Evolutionary conservation across 805 yeast species (phyloP).

Genomic region (Wickerhamiella qilinensis): DNA sequence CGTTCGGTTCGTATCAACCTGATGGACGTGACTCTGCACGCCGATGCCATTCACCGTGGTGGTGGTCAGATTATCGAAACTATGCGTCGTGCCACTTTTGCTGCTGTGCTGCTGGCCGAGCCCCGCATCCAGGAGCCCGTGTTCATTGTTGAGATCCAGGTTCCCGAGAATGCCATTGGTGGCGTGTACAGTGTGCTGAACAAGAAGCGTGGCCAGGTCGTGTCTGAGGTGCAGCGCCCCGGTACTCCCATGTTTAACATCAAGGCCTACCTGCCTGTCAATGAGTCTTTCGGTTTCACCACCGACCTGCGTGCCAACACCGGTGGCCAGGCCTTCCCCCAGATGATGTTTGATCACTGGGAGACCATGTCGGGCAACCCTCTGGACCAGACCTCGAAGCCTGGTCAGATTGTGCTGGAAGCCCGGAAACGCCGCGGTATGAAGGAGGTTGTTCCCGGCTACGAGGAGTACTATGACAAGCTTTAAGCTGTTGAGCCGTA

Average conservation of each 20-base stretch:
- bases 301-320: constrained; percentile 99
- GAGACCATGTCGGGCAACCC: constrained; percentile 82
- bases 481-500: constrained; percentile 21
- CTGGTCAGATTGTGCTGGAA: constrained; percentile 46
- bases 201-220: constrained; percentile 96
- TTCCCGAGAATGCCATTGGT: constrained; percentile 99
- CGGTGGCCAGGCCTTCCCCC: constrained; percentile 99
- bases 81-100: constrained; percentile 99
- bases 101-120: constrained; percentile 93
- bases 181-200: constrained; percentile 99
- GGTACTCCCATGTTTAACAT: constrained; percentile 99
- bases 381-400: constrained; percentile 64
- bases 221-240: constrained; percentile 99
- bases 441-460: constrained; percentile 96
- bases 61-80: constrained; percentile 99
- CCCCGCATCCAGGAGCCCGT: constrained; percentile 99
- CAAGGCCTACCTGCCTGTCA: constrained; percentile 99
- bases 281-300: constrained; percentile 99
- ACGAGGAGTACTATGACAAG: constrained; percentile 86
- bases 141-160: constrained; percentile 97
- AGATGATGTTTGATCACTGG: constrained; percentile 99
- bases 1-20: constrained; percentile 96
- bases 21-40: constrained; percentile 97
- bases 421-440: constrained; percentile 93
- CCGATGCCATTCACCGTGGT: constrained; percentile 99